Percentiles rank a stretch among this genome's conserved stretches.
Conservation (phyloP, 2,329 filamentous ascomycete species). For the Pseudogymnoascus sp. region DNA sequence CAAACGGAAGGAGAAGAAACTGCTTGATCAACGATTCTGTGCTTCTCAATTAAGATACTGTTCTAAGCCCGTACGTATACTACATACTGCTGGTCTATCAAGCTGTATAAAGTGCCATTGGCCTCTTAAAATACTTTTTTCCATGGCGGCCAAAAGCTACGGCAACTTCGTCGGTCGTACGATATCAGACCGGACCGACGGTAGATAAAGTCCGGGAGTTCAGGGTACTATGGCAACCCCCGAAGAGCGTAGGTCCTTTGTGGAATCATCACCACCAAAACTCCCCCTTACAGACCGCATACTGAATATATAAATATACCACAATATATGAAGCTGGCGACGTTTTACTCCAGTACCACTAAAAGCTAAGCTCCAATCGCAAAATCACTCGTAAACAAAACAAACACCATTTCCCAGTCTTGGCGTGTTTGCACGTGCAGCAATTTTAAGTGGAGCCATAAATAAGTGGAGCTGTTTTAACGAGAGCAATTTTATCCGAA, state of each 20-base stretch:
- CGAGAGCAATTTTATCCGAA: constrained; percentile 10
- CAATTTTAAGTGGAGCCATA: constrained; percentile 7
- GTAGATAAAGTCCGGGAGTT: constrained; percentile 3
- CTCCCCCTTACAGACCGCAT: not conserved
- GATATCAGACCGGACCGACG: constrained; percentile 9
- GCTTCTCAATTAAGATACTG: too few relatives aligned
- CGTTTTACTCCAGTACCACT: not conserved
- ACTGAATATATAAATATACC: not conserved
- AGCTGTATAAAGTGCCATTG: constrained; percentile 6
- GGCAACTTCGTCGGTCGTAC: constrained; percentile 9
- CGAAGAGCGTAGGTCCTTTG: not conserved
- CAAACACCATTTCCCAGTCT: not conserved
- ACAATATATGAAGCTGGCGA: not conserved
- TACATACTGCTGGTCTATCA: not conserved
- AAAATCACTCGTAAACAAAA: constrained; percentile 1
- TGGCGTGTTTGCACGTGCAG: constrained; percentile 10
- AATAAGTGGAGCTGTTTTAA: constrained; percentile 9
- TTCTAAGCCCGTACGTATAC: not conserved
- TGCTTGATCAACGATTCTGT: not conserved
- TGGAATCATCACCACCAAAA: not conserved
- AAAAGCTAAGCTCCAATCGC: not conserved
- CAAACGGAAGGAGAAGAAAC: not conserved
- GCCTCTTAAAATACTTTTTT: not conserved
- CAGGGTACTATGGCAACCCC: constrained; percentile 10
- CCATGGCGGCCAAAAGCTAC: constrained; percentile 2